These are phyloP conservation scores for Thielaviopsis punctulata DNA, from an alignment of 2,329 filamentous ascomycete species.

Conservation along the genomic window DNA sequence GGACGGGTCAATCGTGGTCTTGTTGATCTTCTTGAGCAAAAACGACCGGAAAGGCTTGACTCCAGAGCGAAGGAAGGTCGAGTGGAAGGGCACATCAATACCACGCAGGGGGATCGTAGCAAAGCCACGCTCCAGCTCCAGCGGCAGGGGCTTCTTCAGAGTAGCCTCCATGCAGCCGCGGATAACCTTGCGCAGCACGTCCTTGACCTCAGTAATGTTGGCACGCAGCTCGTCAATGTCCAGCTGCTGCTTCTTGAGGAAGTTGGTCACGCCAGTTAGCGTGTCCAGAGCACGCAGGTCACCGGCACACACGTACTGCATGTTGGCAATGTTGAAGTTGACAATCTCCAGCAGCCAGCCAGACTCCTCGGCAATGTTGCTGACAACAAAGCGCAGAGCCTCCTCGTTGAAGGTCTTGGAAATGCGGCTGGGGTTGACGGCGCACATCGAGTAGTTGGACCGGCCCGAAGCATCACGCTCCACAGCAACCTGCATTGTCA, in stretches of 20 bases:
- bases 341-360: constrained; percentile 96
- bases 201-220: constrained; percentile 81
- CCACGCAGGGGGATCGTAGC: constrained; percentile 93
- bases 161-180: constrained; percentile 74
- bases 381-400: constrained; percentile 89
- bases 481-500: constrained; percentile 98
- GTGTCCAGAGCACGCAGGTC: constrained; percentile 56
- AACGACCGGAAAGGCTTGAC: constrained; percentile 99
- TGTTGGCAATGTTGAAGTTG: constrained; percentile 76
- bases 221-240: constrained; percentile 89
- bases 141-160: constrained; percentile 68
- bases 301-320: constrained; percentile 58
- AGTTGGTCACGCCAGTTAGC: constrained; percentile 72
- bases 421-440: constrained; percentile 94
- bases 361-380: constrained; percentile 85
- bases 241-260: constrained; percentile 89
- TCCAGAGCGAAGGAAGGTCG: constrained; percentile 89
- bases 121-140: constrained; percentile 86
- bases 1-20: constrained; percentile 91
- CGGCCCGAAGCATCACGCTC: constrained; percentile 85
- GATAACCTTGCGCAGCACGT: constrained; percentile 80
- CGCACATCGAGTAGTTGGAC: constrained; percentile 98
- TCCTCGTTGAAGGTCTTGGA: constrained; percentile 98
- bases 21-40: constrained; percentile 99
- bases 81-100: constrained; percentile 98